Conservation (phyloP, 2,329 filamentous ascomycete species). For the Penicillium expansum region DNA sequence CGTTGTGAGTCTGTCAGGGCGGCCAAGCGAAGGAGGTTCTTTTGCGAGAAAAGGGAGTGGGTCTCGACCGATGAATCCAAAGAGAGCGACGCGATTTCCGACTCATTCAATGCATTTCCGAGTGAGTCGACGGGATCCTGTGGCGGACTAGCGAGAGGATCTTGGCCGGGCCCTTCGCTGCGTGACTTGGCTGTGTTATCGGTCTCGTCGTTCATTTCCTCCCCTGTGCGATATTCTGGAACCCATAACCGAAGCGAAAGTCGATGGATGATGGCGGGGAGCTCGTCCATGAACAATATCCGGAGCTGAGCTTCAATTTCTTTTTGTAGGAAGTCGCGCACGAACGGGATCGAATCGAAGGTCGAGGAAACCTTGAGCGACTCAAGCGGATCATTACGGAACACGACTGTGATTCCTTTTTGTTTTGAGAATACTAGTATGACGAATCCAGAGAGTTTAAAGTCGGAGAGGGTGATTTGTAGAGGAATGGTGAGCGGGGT, state of each 20-base stretch:
- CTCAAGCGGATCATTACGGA: slow-evolving; percentile 95
- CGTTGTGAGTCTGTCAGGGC: slow-evolving; percentile 83
- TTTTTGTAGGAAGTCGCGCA: slow-evolving; percentile 92
- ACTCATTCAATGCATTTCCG: slow-evolving; percentile 72
- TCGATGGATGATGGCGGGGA: slow-evolving; percentile 93
- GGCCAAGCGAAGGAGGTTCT: slow-evolving; percentile 81
- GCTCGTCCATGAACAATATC: slow-evolving; percentile 94
- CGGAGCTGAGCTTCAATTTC: slow-evolving; percentile 93
- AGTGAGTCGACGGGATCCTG: slow-evolving; percentile 78
- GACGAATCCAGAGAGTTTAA: slow-evolving; percentile 93
- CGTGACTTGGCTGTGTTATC: slow-evolving; percentile 47
- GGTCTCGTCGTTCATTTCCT: slow-evolving; percentile 54
- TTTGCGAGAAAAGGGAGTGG: slow-evolving; percentile 90
- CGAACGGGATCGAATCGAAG: slow-evolving; percentile 98
- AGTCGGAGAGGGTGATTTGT: slow-evolving; percentile 92
- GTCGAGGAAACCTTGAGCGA: slow-evolving; percentile 98
- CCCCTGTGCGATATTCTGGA: slow-evolving; percentile 73
- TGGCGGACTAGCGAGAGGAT: slow-evolving; percentile 78
- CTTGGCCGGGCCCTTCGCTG: slow-evolving; percentile 62
- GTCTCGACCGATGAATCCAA: slow-evolving; percentile 77
- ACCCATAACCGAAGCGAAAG: slow-evolving; percentile 86
- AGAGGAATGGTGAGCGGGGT: slow-evolving; percentile 95
- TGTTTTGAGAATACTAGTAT: slow-evolving; percentile 97
- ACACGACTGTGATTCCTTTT: slow-evolving; percentile 94
- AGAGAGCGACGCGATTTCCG: slow-evolving; percentile 71